Base-by-base conservation (phyloP, 1,284 basidiomycete species). In the Neonothopanus nambi region DNA sequence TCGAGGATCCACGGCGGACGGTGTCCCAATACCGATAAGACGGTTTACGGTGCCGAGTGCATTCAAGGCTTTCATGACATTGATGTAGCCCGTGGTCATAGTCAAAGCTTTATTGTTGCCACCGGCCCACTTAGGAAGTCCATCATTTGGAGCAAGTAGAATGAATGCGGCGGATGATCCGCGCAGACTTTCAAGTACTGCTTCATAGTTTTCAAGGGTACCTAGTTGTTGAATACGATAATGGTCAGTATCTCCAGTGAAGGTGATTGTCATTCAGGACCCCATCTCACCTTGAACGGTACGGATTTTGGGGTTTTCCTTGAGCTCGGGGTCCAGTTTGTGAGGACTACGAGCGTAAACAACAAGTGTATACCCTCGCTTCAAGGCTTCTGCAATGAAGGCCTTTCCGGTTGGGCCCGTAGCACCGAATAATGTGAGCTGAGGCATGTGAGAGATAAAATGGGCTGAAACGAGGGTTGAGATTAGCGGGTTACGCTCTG, bases 21-120 rank as follows among this genome's bases (percentile, higher is more conserved):
- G 46, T 8, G 46, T 48, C 15, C 46, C 46, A 15, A 37, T 48
- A 17, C 46, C 46, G n/a, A 48, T 48, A 13, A 48, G 33, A 7
- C 46, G 46, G 21, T 48, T 48, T 11, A 48, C n/a, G n/a, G n/a
- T n/a, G 12, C 33, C 9, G 7, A 48, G 30, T 20, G 36, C 35
- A 9, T 12, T 24, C 46, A 48, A 37, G 15, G 46, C 46, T 13
- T n/a, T 17, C 20, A 48, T 37, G 30, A 48, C 38, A 35, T 48
- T 48, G 20, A 17, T 18, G 21, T 48, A 48, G 35, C 33, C 46
- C 2, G n/a, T 37, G 35, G 46, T 48, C 5, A 48, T 13, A 3
- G 46, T 48, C 33, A 48, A 20, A 9, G 46, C 7, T 36, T 20
- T 15, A 13, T 30, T 37, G 12, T 30, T 23, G 33, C 46, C 46